phyloP scores from a whole-genome alignment of 1,139 yeast genomes.

The Pichia terricola region DNA sequence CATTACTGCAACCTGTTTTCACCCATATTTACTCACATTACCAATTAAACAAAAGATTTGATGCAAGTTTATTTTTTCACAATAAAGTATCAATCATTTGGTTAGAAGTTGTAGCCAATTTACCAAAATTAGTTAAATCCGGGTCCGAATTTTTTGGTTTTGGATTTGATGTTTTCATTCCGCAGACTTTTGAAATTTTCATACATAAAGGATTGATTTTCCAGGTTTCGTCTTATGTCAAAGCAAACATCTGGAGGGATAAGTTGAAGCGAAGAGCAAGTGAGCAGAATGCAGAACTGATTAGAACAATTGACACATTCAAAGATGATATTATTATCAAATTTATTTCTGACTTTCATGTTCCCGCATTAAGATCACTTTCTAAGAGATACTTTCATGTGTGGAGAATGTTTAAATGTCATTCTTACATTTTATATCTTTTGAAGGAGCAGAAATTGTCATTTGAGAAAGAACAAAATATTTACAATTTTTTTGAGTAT shows the following conservation, averaged over 20 bases:
- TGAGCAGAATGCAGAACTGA: too few species aligned
- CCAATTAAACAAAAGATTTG: constrained; percentile 14
- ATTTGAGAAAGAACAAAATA: background rate
- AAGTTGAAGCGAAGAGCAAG: background rate
- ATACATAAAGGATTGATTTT: constrained; percentile 10
- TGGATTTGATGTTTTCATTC: constrained; percentile 22
- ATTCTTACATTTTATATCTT: constrained; percentile 32
- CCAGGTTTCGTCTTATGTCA: constrained; percentile 14
- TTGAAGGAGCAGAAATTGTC: constrained; percentile 18
- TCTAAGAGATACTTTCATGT: constrained; percentile 43
- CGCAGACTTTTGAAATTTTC: constrained; percentile 21
- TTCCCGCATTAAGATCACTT: constrained; percentile 7
- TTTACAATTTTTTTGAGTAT: constrained; percentile 12
- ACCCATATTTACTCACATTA: constrained; percentile 19
- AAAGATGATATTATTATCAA: too few species aligned
- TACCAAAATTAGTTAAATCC: constrained; percentile 16
- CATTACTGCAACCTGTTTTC: constrained; percentile 20
- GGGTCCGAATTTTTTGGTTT: constrained; percentile 18
- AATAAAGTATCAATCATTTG: constrained; percentile 12
- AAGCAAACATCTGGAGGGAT: constrained; percentile 11
- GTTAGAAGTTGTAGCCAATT: constrained; percentile 14
- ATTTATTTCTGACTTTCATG: too few species aligned
- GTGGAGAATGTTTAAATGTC: constrained; percentile 43
- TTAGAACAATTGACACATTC: too few species aligned
- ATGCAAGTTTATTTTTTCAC: constrained; percentile 14